Base-by-base conservation (phyloP, 192 early-diverging fungal species). In the Paraglomus brasilianum region DNA sequence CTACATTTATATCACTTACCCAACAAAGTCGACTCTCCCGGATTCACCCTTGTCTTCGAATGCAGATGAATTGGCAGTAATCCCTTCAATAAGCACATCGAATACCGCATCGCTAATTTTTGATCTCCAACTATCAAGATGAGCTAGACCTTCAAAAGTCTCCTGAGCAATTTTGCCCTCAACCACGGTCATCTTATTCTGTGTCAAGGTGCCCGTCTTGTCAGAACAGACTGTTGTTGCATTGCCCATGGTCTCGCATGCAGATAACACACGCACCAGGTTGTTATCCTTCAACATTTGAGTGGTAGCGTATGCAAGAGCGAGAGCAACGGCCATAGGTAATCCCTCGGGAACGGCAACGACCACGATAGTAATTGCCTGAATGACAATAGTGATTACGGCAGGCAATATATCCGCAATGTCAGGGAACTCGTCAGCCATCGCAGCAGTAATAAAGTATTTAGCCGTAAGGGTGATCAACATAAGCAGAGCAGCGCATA, bases 331-430 rank as follows among this genome's bases (percentile, higher is more conserved):
- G 44, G 92, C 93, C 87, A 92, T 88, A 17, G 92, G 91, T 48
- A 95, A 76, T 60, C 93, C 93, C 74, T 93, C 93, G 42, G 93
- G 92, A 11, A 95, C 90, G 30, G 91, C 91, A 22, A 91, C 91
- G 5, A 95, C 90, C 17, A 89, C 83, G 50, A 94, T 86, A 5
- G 89, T 90, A 61, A 95, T 88, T 10, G 91, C 88, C 79, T 91
- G 89, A 62, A 94, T 89, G 51, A 88, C 74, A 63, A 94, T 91
- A 41, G 77, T 79, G 66, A 91, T 81, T 64, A 91, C 76, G 47
- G 80, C 76, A 21, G 83, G 79, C 69, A 83, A 79, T 72, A 91
- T 81, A 46, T 77, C 74, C 40, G 74, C 75, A n/a, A 46, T 60
- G 40, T 83, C 72, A 44, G 88, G 86, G 75, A 86, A 86, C 43